Conservation (phyloP, 78 protist genomes). For the Corallochytrium limacisporum region DNA sequence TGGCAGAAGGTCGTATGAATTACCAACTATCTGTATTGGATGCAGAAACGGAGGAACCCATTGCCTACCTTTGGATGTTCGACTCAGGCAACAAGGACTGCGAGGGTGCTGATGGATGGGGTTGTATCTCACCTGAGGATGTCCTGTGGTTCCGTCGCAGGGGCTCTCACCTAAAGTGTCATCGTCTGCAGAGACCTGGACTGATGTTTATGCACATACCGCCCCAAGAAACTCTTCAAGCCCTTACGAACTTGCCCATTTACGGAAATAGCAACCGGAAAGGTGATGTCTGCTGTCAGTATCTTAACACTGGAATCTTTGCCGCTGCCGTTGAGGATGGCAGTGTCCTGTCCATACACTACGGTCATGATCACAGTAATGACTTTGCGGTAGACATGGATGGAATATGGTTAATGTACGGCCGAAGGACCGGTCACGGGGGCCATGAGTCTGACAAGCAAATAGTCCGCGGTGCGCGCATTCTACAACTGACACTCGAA, state of each 20-base stretch:
- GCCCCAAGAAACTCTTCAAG: conserved; percentile 22
- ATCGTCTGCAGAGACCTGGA: conserved; percentile 13
- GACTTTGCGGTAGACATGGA: conserved; percentile 30
- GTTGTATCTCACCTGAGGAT: conserved; percentile 37
- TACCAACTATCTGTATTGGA: conserved; percentile 14
- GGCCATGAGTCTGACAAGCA: no score
- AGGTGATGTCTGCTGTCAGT: conserved; percentile 44
- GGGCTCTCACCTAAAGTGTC: background rate
- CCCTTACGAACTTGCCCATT: conserved; percentile 27
- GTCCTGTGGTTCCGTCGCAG: conserved; percentile 24
- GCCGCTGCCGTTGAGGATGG: conserved; percentile 39
- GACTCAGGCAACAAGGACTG: conserved; percentile 35
- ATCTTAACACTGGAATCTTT: conserved; percentile 38
- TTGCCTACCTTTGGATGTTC: conserved; percentile 16
- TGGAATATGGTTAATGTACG: conserved; percentile 38
- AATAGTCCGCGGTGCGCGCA: no score
- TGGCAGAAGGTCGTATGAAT: conserved; percentile 16
- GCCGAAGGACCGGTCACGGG: conserved; percentile 28
- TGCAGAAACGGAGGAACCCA: background rate
- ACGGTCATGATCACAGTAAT: conserved; percentile 46
- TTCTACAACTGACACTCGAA: no score
- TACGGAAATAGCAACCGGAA: conserved; percentile 15
- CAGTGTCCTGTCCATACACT: conserved; percentile 18
- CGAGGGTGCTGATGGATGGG: conserved; percentile 36
- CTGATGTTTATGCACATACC: conserved; percentile 43